phyloP scores from a whole-genome alignment of 1,284 basidiomycete genomes.

The Amylostereum chailletii region DNA sequence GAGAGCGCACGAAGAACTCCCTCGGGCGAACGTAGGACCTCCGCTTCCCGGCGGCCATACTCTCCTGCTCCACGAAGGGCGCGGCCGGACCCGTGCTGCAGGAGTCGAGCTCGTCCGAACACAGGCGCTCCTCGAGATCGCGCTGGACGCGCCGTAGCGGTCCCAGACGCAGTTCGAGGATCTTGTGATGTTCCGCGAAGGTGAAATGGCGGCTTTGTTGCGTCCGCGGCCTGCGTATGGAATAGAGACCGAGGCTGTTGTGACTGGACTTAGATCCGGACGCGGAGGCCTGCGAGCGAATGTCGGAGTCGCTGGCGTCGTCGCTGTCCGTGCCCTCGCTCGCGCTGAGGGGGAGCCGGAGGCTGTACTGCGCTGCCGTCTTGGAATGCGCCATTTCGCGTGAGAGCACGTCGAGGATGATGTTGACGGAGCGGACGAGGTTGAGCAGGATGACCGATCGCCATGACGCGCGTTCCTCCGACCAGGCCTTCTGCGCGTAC shows the following conservation, averaged over 20 bases:
- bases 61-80: constrained; percentile 8
- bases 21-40: constrained; percentile 14
- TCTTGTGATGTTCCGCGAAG: constrained; percentile 34
- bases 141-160: constrained; percentile 47
- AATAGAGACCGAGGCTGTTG: too few relatives aligned
- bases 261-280: too few relatives aligned
- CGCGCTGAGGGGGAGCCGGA: background rate
- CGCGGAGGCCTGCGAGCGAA: background rate
- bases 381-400: constrained; percentile 25
- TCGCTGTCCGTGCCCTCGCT: background rate
- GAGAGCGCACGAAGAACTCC: constrained; percentile 25
- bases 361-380: background rate
- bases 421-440: constrained; percentile 48
- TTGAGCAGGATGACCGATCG: constrained; percentile 56
- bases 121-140: constrained; percentile 40
- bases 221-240: background rate
- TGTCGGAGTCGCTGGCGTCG: background rate
- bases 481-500: constrained; percentile 40
- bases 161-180: constrained; percentile 40
- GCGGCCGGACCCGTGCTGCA: constrained; percentile 6
- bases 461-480: constrained; percentile 50
- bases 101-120: background rate
- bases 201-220: constrained; percentile 6
- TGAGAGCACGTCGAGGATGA: constrained; percentile 41
- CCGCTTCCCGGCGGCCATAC: constrained; percentile 10